Evolutionary conservation across 139 green algal genomes (phyloP), one percentile per base, ranked within the genome.

Genomic region (Chlamydomonas applanata): DNA sequence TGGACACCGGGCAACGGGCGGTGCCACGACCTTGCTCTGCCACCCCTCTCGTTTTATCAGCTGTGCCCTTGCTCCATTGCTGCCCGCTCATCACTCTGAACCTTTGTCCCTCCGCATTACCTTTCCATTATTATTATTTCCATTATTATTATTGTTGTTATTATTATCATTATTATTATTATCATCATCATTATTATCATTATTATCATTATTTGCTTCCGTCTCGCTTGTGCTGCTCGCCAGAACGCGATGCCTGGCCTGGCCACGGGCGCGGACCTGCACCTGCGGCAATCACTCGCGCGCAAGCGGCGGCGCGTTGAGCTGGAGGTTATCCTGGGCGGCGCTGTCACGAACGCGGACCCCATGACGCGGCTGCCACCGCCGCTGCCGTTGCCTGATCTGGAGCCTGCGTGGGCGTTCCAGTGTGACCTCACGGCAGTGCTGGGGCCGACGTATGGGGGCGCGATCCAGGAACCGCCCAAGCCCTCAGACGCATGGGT

Each of bases 221-320:
- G n/a, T n/a, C n/a, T n/a, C 11, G 59, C 11, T 35, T 9, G 24
- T 40, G n/a, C 25, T 66, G 17, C 25, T 4, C 25, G 24, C n/a
- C 11, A 35, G 11, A 66, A 40, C 24, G 17, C n/a, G 17, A 34
- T 66, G 59, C 29, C 25, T 40, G 24, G 59, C 25, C 3, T 35
- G 29, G 59, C 59, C 59, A 40, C n/a, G 17, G 59, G n/a, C 30
- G 59, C 30, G 59, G n/a, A 22, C 22, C 54, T 62, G 7, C 54
- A 62, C 54, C 22, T 35, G 24, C 59, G 30, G 59, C n/a, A 66
- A 4, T 35, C 30, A 22, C 59, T 40, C 3, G 59, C 59, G n/a
- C 70, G 53, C 76, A 82, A 82, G 53, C 62, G 71, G 63, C 63
- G 64, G 64, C 70, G 76, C 33, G 34, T 72, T 33, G 76, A 82